Percentiles rank a stretch among this genome's conserved stretches.
Conservation (phyloP, 768 basidiomycete species). For the Lactarius sanguifluus region DNA sequence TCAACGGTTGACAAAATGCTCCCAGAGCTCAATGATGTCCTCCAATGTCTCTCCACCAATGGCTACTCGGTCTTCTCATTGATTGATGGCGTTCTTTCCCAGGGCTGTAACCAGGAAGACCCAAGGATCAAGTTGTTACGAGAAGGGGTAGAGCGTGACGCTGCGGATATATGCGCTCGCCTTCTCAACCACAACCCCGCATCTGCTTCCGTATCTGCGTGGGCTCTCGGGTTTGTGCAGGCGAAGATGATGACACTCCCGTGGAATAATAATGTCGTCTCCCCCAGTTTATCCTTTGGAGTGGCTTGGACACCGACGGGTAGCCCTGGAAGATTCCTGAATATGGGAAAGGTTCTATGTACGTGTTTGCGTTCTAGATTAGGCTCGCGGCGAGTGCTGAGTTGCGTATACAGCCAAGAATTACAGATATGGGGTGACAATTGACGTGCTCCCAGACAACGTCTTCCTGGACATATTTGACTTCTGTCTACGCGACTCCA, state of each 20-base stretch:
- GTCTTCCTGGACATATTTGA: neutral
- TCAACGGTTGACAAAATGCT: neutral
- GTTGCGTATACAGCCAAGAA: neutral
- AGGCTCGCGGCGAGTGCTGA: neutral
- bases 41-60: neutral
- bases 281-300: neutral
- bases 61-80: neutral
- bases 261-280: neutral
- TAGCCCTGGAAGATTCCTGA: neutral
- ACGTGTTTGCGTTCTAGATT: neutral
- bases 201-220: neutral
- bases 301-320: neutral
- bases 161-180: neutral
- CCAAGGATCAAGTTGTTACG: neutral
- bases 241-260: neutral
- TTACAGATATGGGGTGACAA: neutral
- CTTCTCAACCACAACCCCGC: neutral
- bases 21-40: neutral
- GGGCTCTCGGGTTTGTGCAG: neutral
- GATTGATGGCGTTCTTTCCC: neutral
- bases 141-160: neutral
- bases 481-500: no score
- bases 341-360: neutral
- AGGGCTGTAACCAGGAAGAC: neutral
- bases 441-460: neutral